Conservation (phyloP, 306 rosid genomes). For the Lotus japonicus region DNA sequence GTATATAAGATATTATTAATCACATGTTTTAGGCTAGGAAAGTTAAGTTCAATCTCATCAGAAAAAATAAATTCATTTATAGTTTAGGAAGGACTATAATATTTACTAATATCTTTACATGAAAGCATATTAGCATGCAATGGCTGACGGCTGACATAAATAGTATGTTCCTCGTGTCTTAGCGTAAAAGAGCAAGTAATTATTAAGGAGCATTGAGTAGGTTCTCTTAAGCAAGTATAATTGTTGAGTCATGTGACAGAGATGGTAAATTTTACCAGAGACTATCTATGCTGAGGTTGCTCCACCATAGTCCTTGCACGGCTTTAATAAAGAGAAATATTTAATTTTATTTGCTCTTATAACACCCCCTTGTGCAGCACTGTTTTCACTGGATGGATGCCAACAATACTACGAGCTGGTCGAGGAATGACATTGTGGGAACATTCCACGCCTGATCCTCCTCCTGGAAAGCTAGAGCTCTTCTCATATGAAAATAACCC, state of each 20-base stretch:
- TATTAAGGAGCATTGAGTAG: neutral
- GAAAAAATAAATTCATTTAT: slow-evolving; percentile 5
- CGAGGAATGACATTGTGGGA: slow-evolving; percentile 92
- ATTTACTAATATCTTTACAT: neutral
- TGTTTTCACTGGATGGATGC: slow-evolving; percentile 87
- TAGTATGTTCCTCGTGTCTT: neutral
- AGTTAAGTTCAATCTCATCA: slow-evolving; percentile 1
- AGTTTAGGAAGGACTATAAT: neutral
- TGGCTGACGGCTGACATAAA: neutral
- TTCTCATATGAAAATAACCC: slow-evolving; percentile 85
- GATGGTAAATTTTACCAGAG: neutral
- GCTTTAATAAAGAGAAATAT: neutral
- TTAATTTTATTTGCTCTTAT: neutral
- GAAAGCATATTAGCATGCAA: neutral
- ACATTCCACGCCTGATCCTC: slow-evolving; percentile 45
- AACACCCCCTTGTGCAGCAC: slow-evolving; percentile 46
- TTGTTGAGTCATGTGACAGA: neutral
- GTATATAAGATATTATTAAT: neutral
- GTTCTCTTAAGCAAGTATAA: neutral
- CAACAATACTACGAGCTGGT: slow-evolving; percentile 78
- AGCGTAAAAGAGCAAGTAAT: neutral
- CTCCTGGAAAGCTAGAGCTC: slow-evolving; percentile 67
- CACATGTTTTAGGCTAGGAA: slow-evolving; percentile 8
- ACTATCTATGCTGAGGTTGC: neutral
- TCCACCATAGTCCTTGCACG: slow-evolving; percentile 8